Evolutionary conservation across 495 filamentous ascomycete species (phyloP).

Genomic region (Neurospora discreta): DNA sequence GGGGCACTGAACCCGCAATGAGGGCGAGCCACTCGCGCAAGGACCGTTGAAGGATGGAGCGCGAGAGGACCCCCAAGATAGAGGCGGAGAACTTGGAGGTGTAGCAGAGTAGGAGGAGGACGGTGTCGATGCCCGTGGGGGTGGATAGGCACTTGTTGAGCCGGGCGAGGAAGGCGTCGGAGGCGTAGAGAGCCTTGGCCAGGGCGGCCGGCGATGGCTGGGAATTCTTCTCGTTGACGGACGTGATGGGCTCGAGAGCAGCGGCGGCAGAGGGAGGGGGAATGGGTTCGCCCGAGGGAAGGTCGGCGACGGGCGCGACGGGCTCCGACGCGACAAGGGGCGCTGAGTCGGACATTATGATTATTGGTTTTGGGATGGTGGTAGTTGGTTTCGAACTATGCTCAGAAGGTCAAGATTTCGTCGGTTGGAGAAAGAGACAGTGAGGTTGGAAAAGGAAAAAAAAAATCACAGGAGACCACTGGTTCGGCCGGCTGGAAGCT

Average conservation of each 20-base stretch:
- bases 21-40: conserved; percentile 30
- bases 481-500: not conserved
- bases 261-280: conserved; percentile 15
- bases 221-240: conserved; percentile 25
- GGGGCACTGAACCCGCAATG: conserved; percentile 24
- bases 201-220: conserved; percentile 14
- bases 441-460: not conserved
- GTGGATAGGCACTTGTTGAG: conserved; percentile 46
- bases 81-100: conserved; percentile 40
- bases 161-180: conserved; percentile 39
- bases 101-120: conserved; percentile 55
- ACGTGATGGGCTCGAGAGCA: conserved; percentile 20
- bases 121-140: conserved; percentile 48
- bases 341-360: conserved; percentile 7
- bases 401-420: not conserved
- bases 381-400: not conserved
- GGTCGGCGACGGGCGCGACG: conserved; percentile 21
- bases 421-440: not conserved
- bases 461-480: not conserved
- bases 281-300: conserved; percentile 28
- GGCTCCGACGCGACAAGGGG: not conserved
- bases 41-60: conserved; percentile 27
- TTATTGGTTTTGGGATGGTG: not conserved
- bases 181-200: conserved; percentile 17
- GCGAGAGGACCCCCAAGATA: conserved; percentile 24